Evolutionary conservation across 495 filamentous ascomycete genomes (phyloP).

Genomic region (Podospora anserina): DNA sequence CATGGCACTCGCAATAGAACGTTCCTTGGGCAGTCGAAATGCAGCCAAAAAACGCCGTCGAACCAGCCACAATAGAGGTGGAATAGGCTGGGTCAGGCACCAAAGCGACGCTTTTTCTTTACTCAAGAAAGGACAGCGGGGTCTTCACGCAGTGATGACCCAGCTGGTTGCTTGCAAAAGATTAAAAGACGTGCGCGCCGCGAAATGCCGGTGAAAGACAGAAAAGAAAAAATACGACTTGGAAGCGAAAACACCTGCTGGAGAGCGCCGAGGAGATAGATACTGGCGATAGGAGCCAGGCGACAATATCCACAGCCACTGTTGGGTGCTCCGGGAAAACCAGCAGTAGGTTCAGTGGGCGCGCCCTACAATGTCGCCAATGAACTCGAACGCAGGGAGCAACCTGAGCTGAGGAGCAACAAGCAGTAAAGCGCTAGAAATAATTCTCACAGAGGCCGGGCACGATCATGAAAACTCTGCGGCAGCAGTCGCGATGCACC

Average conservation of each 20-base stretch:
- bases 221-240: not conserved
- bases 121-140: not conserved
- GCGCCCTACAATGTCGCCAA: not conserved
- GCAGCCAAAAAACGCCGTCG: not conserved
- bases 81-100: not conserved
- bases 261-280: not conserved
- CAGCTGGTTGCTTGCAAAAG: not conserved
- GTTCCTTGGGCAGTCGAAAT: not conserved
- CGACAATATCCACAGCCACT: not conserved
- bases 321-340: not conserved
- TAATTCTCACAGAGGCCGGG: not conserved
- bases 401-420: not conserved
- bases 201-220: not conserved
- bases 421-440: not conserved
- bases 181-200: not conserved
- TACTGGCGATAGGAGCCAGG: too few relatives aligned
- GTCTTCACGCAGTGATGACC: not conserved
- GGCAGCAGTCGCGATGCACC: not conserved
- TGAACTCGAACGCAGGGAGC: not conserved
- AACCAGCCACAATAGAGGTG: conserved; percentile 3
- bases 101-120: not conserved
- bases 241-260: not conserved
- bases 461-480: not conserved
- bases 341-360: not conserved
- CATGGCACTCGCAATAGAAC: not conserved